Percentiles rank a stretch among this genome's conserved stretches.
Conservation (phyloP, 2,329 filamentous ascomycete species). For the Fusarium sp. region DNA sequence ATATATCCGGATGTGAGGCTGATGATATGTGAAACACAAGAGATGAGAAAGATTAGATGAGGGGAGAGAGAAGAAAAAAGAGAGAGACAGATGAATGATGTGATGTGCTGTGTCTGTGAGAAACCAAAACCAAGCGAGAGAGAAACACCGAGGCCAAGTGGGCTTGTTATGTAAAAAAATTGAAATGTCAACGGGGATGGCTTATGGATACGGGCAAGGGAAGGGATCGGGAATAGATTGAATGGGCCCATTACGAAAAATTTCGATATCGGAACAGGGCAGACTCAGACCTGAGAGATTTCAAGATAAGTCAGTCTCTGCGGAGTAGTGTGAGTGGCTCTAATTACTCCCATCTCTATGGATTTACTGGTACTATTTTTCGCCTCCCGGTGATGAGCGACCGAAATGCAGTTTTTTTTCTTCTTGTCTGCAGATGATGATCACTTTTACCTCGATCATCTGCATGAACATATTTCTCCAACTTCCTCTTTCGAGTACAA, state of each 20-base stretch:
- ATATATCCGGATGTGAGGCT: slow-evolving; percentile 3
- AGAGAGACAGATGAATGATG: not conserved
- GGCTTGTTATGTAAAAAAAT: slow-evolving; percentile 47
- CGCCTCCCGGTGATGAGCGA: slow-evolving; percentile 30
- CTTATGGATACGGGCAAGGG: slow-evolving; percentile 19
- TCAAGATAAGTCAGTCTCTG: not conserved
- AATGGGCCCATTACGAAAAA: slow-evolving; percentile 44
- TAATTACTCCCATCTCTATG: not conserved
- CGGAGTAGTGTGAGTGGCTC: slow-evolving; percentile 19
- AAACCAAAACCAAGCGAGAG: slow-evolving; percentile 6
- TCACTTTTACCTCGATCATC: not conserved
- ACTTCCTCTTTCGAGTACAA: not conserved
- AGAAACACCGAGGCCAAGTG: slow-evolving; percentile 38
- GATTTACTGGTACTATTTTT: not conserved
- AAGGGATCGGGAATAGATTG: slow-evolving; percentile 33
- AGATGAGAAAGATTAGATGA: not conserved
- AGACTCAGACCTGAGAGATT: slow-evolving; percentile 3
- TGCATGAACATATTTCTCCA: not conserved
- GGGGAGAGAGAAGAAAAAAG: not conserved
- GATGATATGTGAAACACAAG: not conserved
- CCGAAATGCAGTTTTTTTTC: not conserved
- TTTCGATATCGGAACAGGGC: slow-evolving; percentile 25
- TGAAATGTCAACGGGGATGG: slow-evolving; percentile 25
- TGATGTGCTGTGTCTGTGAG: slow-evolving; percentile 9
- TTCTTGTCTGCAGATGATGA: not conserved